Percentiles rank a stretch among this genome's conserved stretches.
phyloP scores from a whole-genome alignment of 768 basidiomycete species.

The Piloderma croceum region DNA sequence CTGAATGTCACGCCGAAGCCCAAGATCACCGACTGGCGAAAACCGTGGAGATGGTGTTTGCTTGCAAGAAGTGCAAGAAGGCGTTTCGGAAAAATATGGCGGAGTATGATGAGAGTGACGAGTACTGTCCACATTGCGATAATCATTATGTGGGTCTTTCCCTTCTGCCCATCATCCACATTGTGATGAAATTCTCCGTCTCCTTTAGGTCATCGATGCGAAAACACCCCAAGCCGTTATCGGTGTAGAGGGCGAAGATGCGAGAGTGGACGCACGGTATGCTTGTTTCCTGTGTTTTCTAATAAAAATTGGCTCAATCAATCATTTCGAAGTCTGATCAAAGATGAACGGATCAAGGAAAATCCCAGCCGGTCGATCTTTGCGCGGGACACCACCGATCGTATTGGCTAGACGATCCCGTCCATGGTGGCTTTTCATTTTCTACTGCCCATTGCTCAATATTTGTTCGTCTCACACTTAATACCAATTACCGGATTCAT shows the following conservation, averaged over 20 bases:
- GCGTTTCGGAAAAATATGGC: slow-evolving; percentile 95
- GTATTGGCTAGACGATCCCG: slow-evolving; percentile 35
- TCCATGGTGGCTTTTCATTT: no score
- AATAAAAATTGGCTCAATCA: slow-evolving; percentile 4
- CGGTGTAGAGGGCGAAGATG: slow-evolving; percentile 88
- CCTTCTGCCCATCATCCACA: background rate
- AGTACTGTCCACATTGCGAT: slow-evolving; percentile 97
- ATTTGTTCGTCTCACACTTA: no score
- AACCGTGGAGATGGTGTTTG: slow-evolving; percentile 79
- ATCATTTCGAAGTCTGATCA: slow-evolving; percentile 62
- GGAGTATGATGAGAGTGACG: slow-evolving; percentile 91
- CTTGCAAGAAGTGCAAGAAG: slow-evolving; percentile 90
- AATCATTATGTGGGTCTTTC: slow-evolving; percentile 84
- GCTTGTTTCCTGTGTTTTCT: slow-evolving; percentile 18
- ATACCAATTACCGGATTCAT: no score
- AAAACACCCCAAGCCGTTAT: slow-evolving; percentile 84
- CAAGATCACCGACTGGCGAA: slow-evolving; percentile 68
- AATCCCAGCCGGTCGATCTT: slow-evolving; percentile 47
- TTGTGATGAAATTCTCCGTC: no score
- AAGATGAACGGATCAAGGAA: slow-evolving; percentile 73
- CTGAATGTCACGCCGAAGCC: slow-evolving; percentile 88
- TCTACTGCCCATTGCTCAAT: no score
- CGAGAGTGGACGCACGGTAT: slow-evolving; percentile 79
- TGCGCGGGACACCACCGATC: slow-evolving; percentile 40
- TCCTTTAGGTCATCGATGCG: slow-evolving; percentile 77